A percentile compares a stretch with the other conserved stretches of the same genome.
These are phyloP conservation scores for Ensete ventricosum DNA, from an alignment of 176 grass and related monocot species.

Conservation along the genomic window DNA sequence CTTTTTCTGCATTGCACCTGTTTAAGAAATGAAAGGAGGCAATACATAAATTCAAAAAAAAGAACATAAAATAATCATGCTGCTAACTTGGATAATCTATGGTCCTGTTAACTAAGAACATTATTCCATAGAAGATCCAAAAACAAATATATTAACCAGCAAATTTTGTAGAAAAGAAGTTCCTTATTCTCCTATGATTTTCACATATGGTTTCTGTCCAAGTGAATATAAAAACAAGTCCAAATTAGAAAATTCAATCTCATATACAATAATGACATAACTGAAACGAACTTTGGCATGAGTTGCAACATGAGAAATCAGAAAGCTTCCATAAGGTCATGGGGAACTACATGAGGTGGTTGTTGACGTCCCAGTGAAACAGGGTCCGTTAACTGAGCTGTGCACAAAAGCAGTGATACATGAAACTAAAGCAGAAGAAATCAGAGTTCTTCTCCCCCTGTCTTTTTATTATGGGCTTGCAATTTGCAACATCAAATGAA, in stretches of 20 bases:
- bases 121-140: neutral
- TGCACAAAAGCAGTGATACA: too few species aligned
- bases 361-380: too few species aligned
- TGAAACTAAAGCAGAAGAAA: too few species aligned
- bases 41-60: conserved; percentile 5
- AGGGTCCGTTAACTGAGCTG: too few species aligned
- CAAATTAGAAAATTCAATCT: neutral
- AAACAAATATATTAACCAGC: neutral
- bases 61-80: neutral
- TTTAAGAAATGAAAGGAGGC: conserved; percentile 13
- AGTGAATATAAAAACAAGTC: neutral
- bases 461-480: too few species aligned
- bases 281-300: too few species aligned
- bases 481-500: too few species aligned
- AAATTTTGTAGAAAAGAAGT: neutral
- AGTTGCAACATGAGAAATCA: too few species aligned
- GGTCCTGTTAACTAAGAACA: neutral
- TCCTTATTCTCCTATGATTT: neutral
- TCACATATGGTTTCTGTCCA: neutral
- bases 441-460: too few species aligned
- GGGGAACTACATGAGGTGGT: too few species aligned
- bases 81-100: neutral
- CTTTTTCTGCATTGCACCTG: conserved; percentile 78
- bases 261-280: neutral
- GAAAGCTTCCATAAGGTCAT: too few species aligned